Percentiles rank a stretch among this genome's conserved stretches.
Evolutionary conservation across 2,329 filamentous ascomycete species (phyloP).

Genomic region (Chalaropsis thielavioides): DNA sequence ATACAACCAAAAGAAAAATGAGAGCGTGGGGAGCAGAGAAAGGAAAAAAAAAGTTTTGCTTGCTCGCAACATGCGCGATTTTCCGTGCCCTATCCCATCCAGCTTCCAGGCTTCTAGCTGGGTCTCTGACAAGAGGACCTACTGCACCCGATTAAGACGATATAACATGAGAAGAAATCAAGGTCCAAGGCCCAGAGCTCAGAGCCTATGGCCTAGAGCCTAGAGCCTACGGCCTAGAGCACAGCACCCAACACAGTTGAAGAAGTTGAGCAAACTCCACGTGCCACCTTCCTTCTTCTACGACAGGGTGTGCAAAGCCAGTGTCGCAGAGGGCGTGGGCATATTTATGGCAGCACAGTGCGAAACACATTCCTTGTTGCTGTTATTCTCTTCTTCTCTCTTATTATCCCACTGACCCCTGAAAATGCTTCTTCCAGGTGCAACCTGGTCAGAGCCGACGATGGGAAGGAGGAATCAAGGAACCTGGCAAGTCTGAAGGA

Average conservation of each 20-base stretch:
- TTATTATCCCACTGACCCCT: constrained; percentile 5
- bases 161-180: not conserved
- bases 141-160: not conserved
- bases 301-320: not conserved
- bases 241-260: not conserved
- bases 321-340: not conserved
- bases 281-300: not conserved
- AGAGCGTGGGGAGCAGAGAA: not conserved
- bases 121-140: not conserved
- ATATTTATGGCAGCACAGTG: not conserved
- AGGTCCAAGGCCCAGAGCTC: not conserved
- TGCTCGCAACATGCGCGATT: not conserved
- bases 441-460: constrained; percentile 4
- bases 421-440: constrained; percentile 1
- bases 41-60: not conserved
- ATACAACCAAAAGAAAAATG: not conserved
- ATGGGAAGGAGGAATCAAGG: constrained; percentile 1
- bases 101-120: not conserved
- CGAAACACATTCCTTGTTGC: not conserved
- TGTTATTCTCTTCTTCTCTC: constrained; percentile 4
- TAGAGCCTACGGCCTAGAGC: no score
- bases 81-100: not conserved
- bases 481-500: not conserved
- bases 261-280: not conserved
- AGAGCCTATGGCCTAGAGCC: no score